Conservation (phyloP, 768 basidiomycete species). For the Boletus eberwhitei region DNA sequence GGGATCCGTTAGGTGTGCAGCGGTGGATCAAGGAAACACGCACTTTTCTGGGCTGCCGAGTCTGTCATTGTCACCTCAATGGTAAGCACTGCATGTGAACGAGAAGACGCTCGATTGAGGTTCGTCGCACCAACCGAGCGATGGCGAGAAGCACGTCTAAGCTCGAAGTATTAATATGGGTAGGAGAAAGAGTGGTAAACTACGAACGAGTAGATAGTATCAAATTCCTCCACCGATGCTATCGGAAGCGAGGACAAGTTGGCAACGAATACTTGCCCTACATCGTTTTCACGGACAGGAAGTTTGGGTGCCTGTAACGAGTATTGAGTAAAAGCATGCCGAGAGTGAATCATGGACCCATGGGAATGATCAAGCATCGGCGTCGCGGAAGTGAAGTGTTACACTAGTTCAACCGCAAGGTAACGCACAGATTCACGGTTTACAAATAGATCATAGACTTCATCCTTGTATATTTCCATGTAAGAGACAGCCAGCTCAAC, state of each 20-base stretch:
- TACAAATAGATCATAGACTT: slow-evolving; percentile 83
- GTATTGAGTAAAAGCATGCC: background rate
- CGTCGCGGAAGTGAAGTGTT: background rate
- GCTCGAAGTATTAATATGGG: background rate
- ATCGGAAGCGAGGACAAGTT: slow-evolving; percentile 43
- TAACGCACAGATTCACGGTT: slow-evolving; percentile 59
- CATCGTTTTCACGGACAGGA: slow-evolving; percentile 51
- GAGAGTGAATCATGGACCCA: background rate
- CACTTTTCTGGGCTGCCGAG: slow-evolving; percentile 51
- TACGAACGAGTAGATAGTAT: slow-evolving; percentile 43
- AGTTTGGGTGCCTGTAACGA: slow-evolving; percentile 47
- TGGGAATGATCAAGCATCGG: background rate
- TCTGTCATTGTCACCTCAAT: slow-evolving; percentile 63
- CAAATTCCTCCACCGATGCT: slow-evolving; percentile 45
- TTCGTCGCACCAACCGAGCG: slow-evolving; percentile 86
- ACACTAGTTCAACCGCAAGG: background rate
- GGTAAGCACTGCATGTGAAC: slow-evolving; percentile 84
- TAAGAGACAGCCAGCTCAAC: slow-evolving; percentile 63
- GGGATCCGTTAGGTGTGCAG: background rate
- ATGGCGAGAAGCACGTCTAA: slow-evolving; percentile 67
- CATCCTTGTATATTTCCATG: slow-evolving; percentile 91
- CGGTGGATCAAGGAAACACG: slow-evolving; percentile 13
- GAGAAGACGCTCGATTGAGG: slow-evolving; percentile 79
- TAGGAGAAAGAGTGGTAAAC: background rate
- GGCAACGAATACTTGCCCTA: slow-evolving; percentile 53